Evolutionary conservation across 1,284 basidiomycete genomes (phyloP), one percentile per base, ranked within the genome.

Genomic region (Pulveroboletus sp.): DNA sequence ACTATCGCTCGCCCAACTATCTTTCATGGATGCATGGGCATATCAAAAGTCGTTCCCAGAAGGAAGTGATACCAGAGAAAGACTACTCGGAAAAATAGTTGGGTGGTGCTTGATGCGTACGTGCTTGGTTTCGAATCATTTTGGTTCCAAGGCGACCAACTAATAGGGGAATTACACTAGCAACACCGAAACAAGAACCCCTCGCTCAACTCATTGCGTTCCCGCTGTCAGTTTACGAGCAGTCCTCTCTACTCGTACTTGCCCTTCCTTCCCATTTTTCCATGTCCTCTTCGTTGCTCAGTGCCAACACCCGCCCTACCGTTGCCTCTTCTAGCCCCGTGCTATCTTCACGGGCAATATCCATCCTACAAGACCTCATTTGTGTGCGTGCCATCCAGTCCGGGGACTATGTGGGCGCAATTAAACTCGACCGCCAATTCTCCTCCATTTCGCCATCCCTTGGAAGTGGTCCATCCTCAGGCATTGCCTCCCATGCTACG

Each of bases 301-400:
- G 15, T 18, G 18, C 42, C 20, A 52, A 51, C 14, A n/a, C 43
- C 6, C 64, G 36, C 31, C 10, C 48, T 25, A 18, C 44, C 5
- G 14, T 36, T 4, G 20, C 31, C 25, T 71, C 83, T 1, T 58
- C 77, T 0, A 29, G 49, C 6, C 50, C 54, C n/a, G 29, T 46
- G 29, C 43, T 66, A 31, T 65, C 65, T 9, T 38, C 55, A 10
- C 59, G 75, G 1, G 82, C 84, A 2, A 72, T 87, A 22, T 78
- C 83, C 3, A 75, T 85, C 14, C 72, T 94, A 0, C 91, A 93
- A 69, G 89, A 94, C 65, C 80, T 94, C n/a, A 80, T 92, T 31
- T 91, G 87, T 54, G 82, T 91, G 11, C 85, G 92, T 14, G 80
- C 93, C 5, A 83, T 94, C 31, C 89, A 92, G 66, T 80, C 79